phyloP scores from a whole-genome alignment of 495 filamentous ascomycete genomes.

The Podospora bellae-mahoneyi region DNA sequence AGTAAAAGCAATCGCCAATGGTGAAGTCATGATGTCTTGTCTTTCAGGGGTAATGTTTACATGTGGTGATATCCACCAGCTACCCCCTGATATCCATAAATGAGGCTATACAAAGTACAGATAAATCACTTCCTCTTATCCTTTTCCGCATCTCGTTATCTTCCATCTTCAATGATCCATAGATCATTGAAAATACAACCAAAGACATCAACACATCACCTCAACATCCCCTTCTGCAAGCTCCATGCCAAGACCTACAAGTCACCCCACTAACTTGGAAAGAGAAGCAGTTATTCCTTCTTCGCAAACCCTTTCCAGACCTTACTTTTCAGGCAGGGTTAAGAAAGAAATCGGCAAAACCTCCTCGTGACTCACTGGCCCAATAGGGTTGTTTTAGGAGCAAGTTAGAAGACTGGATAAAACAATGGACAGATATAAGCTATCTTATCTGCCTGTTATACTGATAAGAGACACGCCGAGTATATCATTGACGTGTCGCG shows the following conservation, averaged over 20 bases:
- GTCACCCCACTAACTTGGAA: not conserved
- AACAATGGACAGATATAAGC: too few relatives aligned
- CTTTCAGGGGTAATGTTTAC: not conserved
- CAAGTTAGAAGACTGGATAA: too few relatives aligned
- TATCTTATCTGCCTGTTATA: too few relatives aligned
- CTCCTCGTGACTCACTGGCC: not conserved
- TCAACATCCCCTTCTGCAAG: not conserved
- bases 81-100: not conserved
- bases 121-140: not conserved
- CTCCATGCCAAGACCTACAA: not conserved
- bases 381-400: not conserved
- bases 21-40: not conserved
- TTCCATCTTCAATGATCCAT: not conserved
- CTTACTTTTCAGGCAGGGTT: not conserved
- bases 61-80: not conserved
- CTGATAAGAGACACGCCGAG: too few relatives aligned
- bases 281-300: not conserved
- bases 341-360: not conserved
- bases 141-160: not conserved
- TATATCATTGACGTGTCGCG: too few relatives aligned
- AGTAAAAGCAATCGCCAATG: not conserved
- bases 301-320: not conserved
- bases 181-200: not conserved
- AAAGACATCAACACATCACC: not conserved
- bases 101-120: not conserved